Conservation (phyloP, 2,329 filamentous ascomycete species). For the Tolypocladium ophioglossoides region DNA sequence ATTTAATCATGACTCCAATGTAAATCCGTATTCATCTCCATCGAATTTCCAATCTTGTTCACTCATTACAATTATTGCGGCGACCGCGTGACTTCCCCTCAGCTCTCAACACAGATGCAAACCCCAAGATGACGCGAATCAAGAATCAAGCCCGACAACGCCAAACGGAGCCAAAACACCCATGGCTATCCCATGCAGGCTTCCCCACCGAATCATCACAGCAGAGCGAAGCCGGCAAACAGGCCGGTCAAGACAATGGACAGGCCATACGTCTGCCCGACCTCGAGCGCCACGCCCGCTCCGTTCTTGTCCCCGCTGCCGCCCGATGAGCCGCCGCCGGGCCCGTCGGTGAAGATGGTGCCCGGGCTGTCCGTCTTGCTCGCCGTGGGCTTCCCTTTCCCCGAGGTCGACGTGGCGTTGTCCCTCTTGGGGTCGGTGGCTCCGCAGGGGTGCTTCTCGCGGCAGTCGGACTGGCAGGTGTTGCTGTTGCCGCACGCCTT, state of each 20-base stretch:
- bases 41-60: not conserved
- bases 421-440: conserved; percentile 50
- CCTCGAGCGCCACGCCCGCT: conserved; percentile 19
- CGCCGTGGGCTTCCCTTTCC: conserved; percentile 28
- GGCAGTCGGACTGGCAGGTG: conserved; percentile 52
- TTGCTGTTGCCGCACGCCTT: conserved; percentile 39
- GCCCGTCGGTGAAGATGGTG: conserved; percentile 26
- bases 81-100: not conserved
- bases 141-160: not conserved
- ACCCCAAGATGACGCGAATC: not conserved
- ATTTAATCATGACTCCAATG: not conserved
- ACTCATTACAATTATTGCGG: not conserved
- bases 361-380: conserved; percentile 20
- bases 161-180: not conserved
- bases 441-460: conserved; percentile 60
- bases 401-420: conserved; percentile 43
- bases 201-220: conserved; percentile 14
- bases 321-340: conserved; percentile 10
- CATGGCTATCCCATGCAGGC: not conserved
- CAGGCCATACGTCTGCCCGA: conserved; percentile 26
- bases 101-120: not conserved
- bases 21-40: not conserved
- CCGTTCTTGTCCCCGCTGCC: conserved; percentile 12
- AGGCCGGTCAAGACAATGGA: conserved; percentile 25
- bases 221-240: conserved; percentile 29